A percentile compares a stretch with the other conserved stretches of the same genome.
phyloP scores from a whole-genome alignment of 2,329 filamentous ascomycete species.

The Bipolaris cookei region DNA sequence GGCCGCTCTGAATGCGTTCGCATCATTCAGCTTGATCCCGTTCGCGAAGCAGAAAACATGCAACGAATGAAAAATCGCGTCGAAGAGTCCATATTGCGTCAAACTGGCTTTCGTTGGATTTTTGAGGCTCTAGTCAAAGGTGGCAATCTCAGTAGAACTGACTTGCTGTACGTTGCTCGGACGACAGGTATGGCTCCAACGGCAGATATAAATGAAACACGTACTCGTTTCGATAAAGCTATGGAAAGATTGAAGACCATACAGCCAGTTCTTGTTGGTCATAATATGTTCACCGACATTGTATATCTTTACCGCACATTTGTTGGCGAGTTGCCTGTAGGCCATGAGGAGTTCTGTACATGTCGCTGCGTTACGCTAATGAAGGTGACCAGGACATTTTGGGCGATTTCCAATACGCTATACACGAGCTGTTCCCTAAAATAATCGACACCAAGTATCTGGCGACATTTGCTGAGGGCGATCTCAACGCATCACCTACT shows the following conservation, averaged over 20 bases:
- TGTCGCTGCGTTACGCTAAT: neutral
- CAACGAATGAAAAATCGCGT: slow-evolving; percentile 47
- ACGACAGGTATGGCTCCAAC: slow-evolving; percentile 45
- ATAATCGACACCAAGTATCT: slow-evolving; percentile 70
- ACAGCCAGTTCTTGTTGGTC: slow-evolving; percentile 63
- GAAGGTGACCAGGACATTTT: slow-evolving; percentile 47
- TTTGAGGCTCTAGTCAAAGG: slow-evolving; percentile 55
- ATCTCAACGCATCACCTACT: slow-evolving; percentile 58
- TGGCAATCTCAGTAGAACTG: slow-evolving; percentile 46
- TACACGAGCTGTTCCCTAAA: slow-evolving; percentile 62
- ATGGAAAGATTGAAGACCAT: slow-evolving; percentile 53
- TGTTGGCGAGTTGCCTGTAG: slow-evolving; percentile 61
- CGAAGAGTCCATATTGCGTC: slow-evolving; percentile 50
- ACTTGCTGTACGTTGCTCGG: slow-evolving; percentile 47
- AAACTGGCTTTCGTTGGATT: slow-evolving; percentile 59
- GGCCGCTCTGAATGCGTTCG: slow-evolving; percentile 53
- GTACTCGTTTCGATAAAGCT: slow-evolving; percentile 49
- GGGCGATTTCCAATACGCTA: slow-evolving; percentile 58
- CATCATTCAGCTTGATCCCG: slow-evolving; percentile 51
- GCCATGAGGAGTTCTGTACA: neutral
- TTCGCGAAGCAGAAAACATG: slow-evolving; percentile 52
- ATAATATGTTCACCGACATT: slow-evolving; percentile 70
- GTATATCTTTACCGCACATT: slow-evolving; percentile 70
- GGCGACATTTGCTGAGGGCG: slow-evolving; percentile 62
- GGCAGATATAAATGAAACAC: slow-evolving; percentile 45